Conservation (phyloP, 2,329 filamentous ascomycete genomes). For the Colletotrichum coccodes region DNA sequence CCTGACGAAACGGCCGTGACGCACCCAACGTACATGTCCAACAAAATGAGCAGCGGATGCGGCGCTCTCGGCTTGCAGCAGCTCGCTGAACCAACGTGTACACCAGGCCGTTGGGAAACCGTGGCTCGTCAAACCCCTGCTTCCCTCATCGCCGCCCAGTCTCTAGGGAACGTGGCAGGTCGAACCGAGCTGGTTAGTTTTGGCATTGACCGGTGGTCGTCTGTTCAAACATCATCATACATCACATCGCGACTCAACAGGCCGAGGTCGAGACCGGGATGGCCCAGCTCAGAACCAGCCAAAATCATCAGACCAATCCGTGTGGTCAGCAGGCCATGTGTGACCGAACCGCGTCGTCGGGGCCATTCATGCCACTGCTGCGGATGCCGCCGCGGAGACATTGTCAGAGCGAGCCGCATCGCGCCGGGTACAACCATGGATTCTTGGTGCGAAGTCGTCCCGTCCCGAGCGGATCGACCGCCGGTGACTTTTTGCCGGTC, state of each 20-base stretch:
- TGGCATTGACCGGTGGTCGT: neutral
- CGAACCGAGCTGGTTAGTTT: neutral
- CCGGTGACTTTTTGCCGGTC: neutral
- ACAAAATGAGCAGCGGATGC: neutral
- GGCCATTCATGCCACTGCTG: neutral
- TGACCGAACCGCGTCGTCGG: neutral
- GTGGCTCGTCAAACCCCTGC: neutral
- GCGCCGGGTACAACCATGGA: neutral
- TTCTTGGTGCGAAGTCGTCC: neutral
- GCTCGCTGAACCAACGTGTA: neutral
- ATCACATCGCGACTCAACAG: neutral
- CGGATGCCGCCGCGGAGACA: neutral
- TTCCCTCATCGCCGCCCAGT: neutral
- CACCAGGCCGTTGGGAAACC: neutral
- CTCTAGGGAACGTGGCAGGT: neutral
- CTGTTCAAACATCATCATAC: neutral
- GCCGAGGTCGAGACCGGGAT: neutral
- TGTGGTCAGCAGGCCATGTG: neutral
- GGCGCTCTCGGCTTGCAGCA: neutral
- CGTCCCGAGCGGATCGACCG: neutral
- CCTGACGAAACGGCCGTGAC: neutral
- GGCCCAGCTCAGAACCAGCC: neutral
- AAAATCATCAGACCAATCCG: neutral
- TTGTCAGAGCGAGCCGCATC: neutral
- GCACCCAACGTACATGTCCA: neutral